A percentile compares a stretch with the other conserved stretches of the same genome.
Evolutionary conservation across 2,329 filamentous ascomycete genomes (phyloP).

Genomic region (Arthrocladium fulminans): DNA sequence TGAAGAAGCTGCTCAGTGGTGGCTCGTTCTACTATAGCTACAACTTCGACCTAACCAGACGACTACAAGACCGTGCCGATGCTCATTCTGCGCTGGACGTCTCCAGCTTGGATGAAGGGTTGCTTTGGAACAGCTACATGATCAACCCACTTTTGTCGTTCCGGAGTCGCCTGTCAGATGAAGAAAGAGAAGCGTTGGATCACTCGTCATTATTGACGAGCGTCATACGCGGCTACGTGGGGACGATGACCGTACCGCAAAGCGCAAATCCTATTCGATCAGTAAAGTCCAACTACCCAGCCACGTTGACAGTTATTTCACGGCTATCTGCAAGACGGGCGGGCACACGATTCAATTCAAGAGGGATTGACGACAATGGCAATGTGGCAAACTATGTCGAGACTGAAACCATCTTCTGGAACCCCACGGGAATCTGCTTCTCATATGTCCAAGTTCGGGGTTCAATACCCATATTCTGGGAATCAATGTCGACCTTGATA

Average conservation of each 20-base stretch:
- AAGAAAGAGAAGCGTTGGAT: constrained; percentile 73
- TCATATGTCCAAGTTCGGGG: constrained; percentile 90
- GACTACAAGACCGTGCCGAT: constrained; percentile 75
- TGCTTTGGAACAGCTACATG: constrained; percentile 98
- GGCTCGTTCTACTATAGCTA: constrained; percentile 97
- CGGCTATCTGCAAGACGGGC: constrained; percentile 82
- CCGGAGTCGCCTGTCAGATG: constrained; percentile 65
- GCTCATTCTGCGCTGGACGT: constrained; percentile 77
- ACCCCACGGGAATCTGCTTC: constrained; percentile 66
- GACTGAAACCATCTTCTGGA: constrained; percentile 87
- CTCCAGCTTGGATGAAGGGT: constrained; percentile 83
- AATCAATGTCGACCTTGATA: constrained; percentile 77
- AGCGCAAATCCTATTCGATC: constrained; percentile 59
- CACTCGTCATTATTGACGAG: constrained; percentile 80
- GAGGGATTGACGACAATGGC: constrained; percentile 94
- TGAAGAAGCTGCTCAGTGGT: constrained; percentile 86
- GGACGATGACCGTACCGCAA: constrained; percentile 75
- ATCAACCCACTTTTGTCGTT: constrained; percentile 87
- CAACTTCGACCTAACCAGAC: constrained; percentile 94
- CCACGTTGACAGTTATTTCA: constrained; percentile 80
- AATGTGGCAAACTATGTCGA: constrained; percentile 99
- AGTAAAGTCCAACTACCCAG: constrained; percentile 62
- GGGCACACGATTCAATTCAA: constrained; percentile 91
- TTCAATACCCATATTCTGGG: constrained; percentile 95
- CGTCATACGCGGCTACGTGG: constrained; percentile 85